phyloP scores from a whole-genome alignment of 805 yeast species.

The Lipomyces kockii region DNA sequence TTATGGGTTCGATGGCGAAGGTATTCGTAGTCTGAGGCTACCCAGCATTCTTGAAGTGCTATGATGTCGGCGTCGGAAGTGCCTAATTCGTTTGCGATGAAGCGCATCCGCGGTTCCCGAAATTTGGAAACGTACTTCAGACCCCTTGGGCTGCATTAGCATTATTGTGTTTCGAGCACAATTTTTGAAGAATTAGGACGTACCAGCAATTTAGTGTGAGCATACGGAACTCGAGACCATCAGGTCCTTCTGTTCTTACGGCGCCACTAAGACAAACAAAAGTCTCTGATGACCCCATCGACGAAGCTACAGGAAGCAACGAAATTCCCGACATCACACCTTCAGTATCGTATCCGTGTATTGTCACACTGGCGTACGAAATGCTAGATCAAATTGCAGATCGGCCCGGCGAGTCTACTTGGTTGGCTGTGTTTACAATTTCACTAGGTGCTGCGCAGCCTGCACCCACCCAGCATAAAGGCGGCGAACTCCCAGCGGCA shows the following conservation, averaged over 20 bases:
- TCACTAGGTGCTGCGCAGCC: too few species aligned
- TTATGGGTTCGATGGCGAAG: slow-evolving; percentile 53
- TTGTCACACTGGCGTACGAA: background rate
- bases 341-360: background rate
- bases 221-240: slow-evolving; percentile 33
- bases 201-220: slow-evolving; percentile 46
- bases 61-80: slow-evolving; percentile 70
- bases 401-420: background rate
- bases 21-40: slow-evolving; percentile 77
- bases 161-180: background rate
- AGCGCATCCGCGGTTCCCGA: slow-evolving; percentile 66
- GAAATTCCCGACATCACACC: background rate
- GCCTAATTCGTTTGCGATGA: slow-evolving; percentile 72
- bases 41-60: slow-evolving; percentile 97
- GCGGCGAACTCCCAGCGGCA: too few species aligned
- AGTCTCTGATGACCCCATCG: background rate
- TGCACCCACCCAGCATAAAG: too few species aligned
- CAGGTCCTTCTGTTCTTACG: background rate
- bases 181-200: slow-evolving; percentile 12
- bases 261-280: background rate
- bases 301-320: background rate
- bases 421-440: too few species aligned
- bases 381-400: background rate
- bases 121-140: slow-evolving; percentile 78
- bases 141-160: slow-evolving; percentile 61